phyloP scores from a whole-genome alignment of 2,329 filamentous ascomycete genomes.

The Neurospora crassa region DNA sequence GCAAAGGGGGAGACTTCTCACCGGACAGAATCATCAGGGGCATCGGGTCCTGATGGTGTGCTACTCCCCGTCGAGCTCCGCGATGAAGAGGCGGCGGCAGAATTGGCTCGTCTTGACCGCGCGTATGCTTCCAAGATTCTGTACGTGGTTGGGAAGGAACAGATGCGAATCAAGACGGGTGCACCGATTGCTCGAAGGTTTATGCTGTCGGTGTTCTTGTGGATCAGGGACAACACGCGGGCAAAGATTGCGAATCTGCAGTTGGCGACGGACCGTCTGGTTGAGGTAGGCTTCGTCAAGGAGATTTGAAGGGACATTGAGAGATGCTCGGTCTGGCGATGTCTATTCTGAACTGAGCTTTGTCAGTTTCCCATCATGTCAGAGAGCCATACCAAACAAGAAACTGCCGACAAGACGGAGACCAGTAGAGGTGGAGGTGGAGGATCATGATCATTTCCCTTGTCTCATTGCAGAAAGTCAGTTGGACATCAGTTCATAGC shows the following conservation, averaged over 20 bases:
- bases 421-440: neutral
- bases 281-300: conserved; percentile 63
- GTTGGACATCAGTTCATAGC: neutral
- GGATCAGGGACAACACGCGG: conserved; percentile 55
- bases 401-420: neutral
- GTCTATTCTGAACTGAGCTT: neutral
- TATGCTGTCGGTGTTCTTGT: conserved; percentile 48
- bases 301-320: conserved; percentile 36
- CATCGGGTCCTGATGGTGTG: neutral
- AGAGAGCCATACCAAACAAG: neutral
- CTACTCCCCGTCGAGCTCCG: conserved; percentile 9
- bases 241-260: conserved; percentile 56
- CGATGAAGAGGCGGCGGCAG: conserved; percentile 10
- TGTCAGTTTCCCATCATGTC: neutral
- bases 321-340: neutral
- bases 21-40: conserved; percentile 24
- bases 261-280: conserved; percentile 48
- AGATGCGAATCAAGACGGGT: conserved; percentile 37
- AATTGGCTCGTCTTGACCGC: conserved; percentile 9
- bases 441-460: neutral
- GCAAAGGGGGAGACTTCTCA: conserved; percentile 24
- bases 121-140: conserved; percentile 20
- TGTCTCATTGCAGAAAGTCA: neutral
- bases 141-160: conserved; percentile 50
- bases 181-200: conserved; percentile 30